Conservation (phyloP, 2,329 filamentous ascomycete species). For the Fusarium annulatum region DNA sequence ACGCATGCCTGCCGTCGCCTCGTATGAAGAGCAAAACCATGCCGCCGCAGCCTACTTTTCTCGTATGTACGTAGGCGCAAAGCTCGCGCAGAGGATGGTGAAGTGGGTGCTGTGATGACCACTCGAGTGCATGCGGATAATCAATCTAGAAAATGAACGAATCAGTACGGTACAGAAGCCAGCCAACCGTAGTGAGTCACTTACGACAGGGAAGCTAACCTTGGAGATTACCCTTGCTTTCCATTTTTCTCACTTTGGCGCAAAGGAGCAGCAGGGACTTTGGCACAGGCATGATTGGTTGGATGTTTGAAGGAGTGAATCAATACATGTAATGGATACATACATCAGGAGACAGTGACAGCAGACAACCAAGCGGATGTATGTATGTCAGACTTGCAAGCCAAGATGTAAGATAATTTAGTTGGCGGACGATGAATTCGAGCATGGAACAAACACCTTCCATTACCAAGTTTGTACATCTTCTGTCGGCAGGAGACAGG, state of each 20-base stretch:
- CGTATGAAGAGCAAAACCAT: constrained; percentile 40
- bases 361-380: constrained; percentile 3
- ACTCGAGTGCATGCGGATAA: constrained; percentile 19
- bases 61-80: constrained; percentile 37
- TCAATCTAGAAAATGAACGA: constrained; percentile 31
- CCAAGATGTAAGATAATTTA: constrained; percentile 4
- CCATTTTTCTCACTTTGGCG: constrained; percentile 23
- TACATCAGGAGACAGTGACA: constrained; percentile 38
- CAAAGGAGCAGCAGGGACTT: constrained; percentile 19
- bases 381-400: constrained; percentile 31
- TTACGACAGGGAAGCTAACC: constrained; percentile 19
- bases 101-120: constrained; percentile 39
- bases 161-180: constrained; percentile 24
- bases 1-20: constrained; percentile 32
- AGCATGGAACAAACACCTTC: constrained; percentile 3
- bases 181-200: constrained; percentile 33
- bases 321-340: constrained; percentile 22
- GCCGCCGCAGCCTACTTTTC: constrained; percentile 40
- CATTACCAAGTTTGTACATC: neutral
- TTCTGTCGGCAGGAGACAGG: neutral
- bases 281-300: constrained; percentile 22
- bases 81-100: constrained; percentile 28
- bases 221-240: constrained; percentile 31
- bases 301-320: constrained; percentile 30
- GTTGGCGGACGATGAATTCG: neutral